These are phyloP conservation scores for Deakozyma indianensis DNA, from an alignment of 805 yeast species.

Conservation along the genomic window DNA sequence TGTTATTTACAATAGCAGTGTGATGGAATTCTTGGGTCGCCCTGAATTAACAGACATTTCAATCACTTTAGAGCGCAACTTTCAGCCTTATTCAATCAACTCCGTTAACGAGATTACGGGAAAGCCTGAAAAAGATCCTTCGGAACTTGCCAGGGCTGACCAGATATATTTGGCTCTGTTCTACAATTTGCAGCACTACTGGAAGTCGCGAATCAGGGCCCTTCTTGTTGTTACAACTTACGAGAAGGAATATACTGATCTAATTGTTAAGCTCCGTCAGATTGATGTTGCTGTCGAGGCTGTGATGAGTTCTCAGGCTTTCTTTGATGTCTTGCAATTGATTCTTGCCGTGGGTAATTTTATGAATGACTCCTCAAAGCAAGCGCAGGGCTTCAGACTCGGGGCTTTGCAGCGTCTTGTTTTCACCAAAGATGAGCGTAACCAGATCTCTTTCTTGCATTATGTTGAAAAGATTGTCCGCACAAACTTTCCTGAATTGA, in stretches of 20 bases:
- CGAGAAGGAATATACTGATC: slow-evolving; percentile 65
- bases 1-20: slow-evolving; percentile 51
- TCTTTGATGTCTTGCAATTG: slow-evolving; percentile 64
- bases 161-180: slow-evolving; percentile 69
- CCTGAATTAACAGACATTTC: slow-evolving; percentile 67
- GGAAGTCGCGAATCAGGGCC: slow-evolving; percentile 87
- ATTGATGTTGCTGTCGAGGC: slow-evolving; percentile 63
- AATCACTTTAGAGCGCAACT: slow-evolving; percentile 50
- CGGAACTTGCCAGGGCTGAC: slow-evolving; percentile 76
- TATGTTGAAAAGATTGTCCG: slow-evolving; percentile 85
- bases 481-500: slow-evolving; percentile 65
- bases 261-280: slow-evolving; percentile 47
- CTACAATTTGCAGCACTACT: slow-evolving; percentile 72
- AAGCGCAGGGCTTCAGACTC: slow-evolving; percentile 84
- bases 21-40: slow-evolving; percentile 71
- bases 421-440: slow-evolving; percentile 79
- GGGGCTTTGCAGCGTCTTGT: slow-evolving; percentile 81
- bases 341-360: slow-evolving; percentile 88
- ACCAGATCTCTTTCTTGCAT: slow-evolving; percentile 79
- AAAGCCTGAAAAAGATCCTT: slow-evolving; percentile 53
- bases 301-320: slow-evolving; percentile 48
- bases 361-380: slow-evolving; percentile 88
- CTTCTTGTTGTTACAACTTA: slow-evolving; percentile 52
- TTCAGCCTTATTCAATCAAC: slow-evolving; percentile 56
- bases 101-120: slow-evolving; percentile 44